A percentile compares a stretch with the other conserved stretches of the same genome.
These are phyloP conservation scores for Claviceps monticola DNA, from an alignment of 2,329 filamentous ascomycete genomes.

Conservation along the genomic window DNA sequence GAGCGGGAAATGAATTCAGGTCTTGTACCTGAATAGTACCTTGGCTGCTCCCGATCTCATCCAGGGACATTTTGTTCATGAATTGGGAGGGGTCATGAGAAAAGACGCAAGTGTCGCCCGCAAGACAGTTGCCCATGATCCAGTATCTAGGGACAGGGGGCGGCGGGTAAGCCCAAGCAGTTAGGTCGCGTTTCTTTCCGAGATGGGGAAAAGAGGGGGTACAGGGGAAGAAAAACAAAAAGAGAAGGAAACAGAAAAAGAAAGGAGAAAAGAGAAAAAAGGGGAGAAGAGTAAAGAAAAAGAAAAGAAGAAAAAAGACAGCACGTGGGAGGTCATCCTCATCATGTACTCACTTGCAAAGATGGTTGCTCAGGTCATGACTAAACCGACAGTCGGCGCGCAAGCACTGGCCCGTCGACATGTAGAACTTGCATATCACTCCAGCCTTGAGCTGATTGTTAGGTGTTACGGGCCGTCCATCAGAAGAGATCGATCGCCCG, in stretches of 20 bases:
- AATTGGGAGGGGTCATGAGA: conserved; percentile 87
- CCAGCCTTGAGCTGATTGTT: conserved; percentile 65
- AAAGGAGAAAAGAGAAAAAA: neutral
- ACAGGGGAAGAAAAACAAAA: neutral
- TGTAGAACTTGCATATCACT: conserved; percentile 92
- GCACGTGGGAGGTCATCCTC: neutral
- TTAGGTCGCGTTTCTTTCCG: neutral
- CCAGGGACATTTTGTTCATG: conserved; percentile 66
- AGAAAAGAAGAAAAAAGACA: no score
- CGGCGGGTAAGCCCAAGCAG: neutral
- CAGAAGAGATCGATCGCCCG: conserved; percentile 75
- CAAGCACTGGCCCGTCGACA: conserved; percentile 89
- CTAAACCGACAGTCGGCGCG: conserved; percentile 94
- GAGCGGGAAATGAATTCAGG: conserved; percentile 69
- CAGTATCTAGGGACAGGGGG: conserved; percentile 52
- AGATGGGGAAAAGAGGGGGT: no score
- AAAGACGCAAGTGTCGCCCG: conserved; percentile 88
- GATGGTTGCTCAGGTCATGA: conserved; percentile 85
- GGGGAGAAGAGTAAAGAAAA: neutral
- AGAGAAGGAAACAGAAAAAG: neutral
- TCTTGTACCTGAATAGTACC: conserved; percentile 69
- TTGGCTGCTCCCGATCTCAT: conserved; percentile 48
- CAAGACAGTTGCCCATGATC: conserved; percentile 89
- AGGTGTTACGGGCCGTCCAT: conserved; percentile 63
- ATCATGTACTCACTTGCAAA: conserved; percentile 74